Evolutionary conservation across 2,329 filamentous ascomycete genomes (phyloP).

Genomic region (Alternaria viburni): DNA sequence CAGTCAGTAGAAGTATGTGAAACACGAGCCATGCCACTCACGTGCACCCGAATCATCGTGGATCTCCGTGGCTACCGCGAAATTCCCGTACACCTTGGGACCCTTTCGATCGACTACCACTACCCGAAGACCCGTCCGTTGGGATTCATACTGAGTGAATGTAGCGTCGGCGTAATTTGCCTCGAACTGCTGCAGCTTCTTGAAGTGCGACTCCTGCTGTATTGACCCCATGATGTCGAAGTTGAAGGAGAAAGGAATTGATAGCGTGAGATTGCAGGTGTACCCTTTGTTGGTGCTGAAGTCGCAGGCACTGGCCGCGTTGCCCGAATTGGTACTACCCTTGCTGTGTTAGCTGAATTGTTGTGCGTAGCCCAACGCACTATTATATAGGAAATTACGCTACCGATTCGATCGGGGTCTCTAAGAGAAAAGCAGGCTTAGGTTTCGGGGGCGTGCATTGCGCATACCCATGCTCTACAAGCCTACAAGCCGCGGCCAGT

Average conservation of each 20-base stretch:
- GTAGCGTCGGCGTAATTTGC: conserved; percentile 87
- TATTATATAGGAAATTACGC: not conserved
- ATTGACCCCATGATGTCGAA: conserved; percentile 39
- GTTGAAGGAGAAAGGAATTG: not conserved
- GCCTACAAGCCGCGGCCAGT: not conserved
- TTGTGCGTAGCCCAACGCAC: not conserved
- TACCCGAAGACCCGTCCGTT: conserved; percentile 91
- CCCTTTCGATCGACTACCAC: conserved; percentile 90
- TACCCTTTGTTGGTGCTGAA: conserved; percentile 4
- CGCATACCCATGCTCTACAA: not conserved
- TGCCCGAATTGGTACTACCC: conserved; percentile 39
- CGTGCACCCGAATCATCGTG: conserved; percentile 93
- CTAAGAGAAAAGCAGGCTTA: not conserved
- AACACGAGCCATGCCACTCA: conserved; percentile 20
- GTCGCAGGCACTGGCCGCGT: conserved; percentile 22
- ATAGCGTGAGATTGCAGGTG: not conserved
- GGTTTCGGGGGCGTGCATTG: not conserved
- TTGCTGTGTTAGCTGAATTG: conserved; percentile 34
- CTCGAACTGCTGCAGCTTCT: conserved; percentile 82
- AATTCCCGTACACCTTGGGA: conserved; percentile 89
- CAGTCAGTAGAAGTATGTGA: conserved; percentile 6
- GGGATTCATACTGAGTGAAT: conserved; percentile 95
- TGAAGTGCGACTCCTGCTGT: conserved; percentile 67
- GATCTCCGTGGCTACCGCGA: conserved; percentile 94
- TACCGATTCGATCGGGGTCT: not conserved